These are phyloP conservation scores for Cetraspora pellucida DNA, from an alignment of 192 early-diverging fungal species.

Conservation along the genomic window DNA sequence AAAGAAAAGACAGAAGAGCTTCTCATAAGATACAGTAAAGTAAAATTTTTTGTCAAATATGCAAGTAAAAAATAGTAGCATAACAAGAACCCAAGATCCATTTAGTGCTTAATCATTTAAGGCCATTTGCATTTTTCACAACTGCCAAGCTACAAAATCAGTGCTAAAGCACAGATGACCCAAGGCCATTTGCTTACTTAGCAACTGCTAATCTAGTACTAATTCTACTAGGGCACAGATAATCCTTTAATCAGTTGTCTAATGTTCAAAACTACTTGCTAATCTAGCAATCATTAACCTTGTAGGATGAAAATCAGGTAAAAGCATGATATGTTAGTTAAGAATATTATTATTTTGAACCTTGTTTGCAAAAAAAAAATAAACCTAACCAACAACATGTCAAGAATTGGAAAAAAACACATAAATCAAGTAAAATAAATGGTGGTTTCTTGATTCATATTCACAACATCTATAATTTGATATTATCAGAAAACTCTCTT, in stretches of 20 bases:
- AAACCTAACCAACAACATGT: slow-evolving; percentile 22
- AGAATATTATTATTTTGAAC: slow-evolving; percentile 25
- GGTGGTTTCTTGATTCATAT: slow-evolving; percentile 11
- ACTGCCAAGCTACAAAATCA: background rate
- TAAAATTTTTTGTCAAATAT: no score
- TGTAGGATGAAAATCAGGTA: background rate
- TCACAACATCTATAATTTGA: slow-evolving; percentile 6
- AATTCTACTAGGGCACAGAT: slow-evolving; percentile 9
- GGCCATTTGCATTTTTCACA: no score
- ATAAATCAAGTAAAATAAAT: slow-evolving; percentile 22
- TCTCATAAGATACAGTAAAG: no score
- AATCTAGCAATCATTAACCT: no score
- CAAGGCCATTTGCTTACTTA: background rate
- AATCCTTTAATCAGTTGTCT: slow-evolving; percentile 4
- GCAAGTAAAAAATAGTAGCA: no score
- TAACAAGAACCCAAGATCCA: no score
- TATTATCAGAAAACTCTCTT: slow-evolving; percentile 16
- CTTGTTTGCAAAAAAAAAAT: slow-evolving; percentile 23
- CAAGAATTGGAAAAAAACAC: no score
- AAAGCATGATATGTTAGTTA: slow-evolving; percentile 26
- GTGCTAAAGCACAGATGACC: slow-evolving; percentile 6
- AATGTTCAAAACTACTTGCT: background rate
- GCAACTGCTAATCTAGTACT: slow-evolving; percentile 5
- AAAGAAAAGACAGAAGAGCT: no score
- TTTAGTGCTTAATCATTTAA: no score